Evolutionary conservation across 352 stramenopile species (phyloP).

Genomic region (Phytophthora sansomeana): DNA sequence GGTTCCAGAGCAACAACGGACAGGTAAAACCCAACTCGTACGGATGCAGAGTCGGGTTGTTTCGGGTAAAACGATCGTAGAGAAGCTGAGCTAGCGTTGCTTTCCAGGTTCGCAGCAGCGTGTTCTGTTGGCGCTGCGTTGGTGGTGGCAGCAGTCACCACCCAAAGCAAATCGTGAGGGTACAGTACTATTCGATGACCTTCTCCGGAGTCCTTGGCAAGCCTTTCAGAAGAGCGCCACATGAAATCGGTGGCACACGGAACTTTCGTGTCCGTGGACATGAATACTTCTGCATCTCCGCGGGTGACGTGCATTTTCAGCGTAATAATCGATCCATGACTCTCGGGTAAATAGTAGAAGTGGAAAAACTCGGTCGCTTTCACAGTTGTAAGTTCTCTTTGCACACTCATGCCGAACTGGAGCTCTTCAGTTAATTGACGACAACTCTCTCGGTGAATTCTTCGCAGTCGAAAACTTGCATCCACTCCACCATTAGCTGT

Average conservation of each 20-base stretch:
- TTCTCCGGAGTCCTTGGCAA: constrained; percentile 23
- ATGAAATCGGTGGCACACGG: constrained; percentile 74
- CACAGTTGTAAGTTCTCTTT: constrained; percentile 31
- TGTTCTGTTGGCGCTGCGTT: constrained; percentile 21
- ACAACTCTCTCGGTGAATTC: constrained; percentile 64
- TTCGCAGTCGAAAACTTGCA: constrained; percentile 55
- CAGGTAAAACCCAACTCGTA: constrained; percentile 57
- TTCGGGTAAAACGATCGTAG: constrained; percentile 32
- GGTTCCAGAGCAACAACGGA: constrained; percentile 57
- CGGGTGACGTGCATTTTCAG: constrained; percentile 53
- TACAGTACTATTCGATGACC: constrained; percentile 68
- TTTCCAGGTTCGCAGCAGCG: constrained; percentile 4
- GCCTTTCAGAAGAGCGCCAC: constrained; percentile 56
- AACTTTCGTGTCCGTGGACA: constrained; percentile 74
- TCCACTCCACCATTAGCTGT: constrained; percentile 6
- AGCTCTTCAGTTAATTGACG: constrained; percentile 60
- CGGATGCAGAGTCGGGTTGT: neutral
- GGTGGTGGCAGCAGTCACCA: constrained; percentile 7
- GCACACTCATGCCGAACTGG: constrained; percentile 50
- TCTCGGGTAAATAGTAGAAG: constrained; percentile 53
- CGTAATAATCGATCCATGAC: constrained; percentile 61
- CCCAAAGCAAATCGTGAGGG: constrained; percentile 48
- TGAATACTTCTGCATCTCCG: constrained; percentile 69
- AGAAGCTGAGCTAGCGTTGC: constrained; percentile 14
- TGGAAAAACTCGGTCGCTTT: constrained; percentile 58